Percentiles rank a stretch among this genome's conserved stretches.
Conservation (phyloP, 202 grass and related monocot species). For the Zoysia matrella region DNA sequence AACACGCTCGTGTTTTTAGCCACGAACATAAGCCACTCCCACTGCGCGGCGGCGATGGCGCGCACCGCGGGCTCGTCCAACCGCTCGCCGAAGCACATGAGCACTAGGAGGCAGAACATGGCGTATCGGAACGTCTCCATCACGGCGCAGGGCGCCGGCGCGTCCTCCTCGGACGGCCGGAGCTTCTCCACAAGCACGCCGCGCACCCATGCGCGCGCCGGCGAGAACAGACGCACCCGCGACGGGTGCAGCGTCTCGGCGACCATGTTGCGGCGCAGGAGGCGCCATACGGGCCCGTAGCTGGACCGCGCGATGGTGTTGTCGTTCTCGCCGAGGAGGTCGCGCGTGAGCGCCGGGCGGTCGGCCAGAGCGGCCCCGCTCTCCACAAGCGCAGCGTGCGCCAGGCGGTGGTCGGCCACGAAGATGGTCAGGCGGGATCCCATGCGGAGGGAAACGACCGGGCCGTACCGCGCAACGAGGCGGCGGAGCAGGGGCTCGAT, state of each 20-base stretch:
- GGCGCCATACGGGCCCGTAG: slow-evolving; percentile 55
- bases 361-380: slow-evolving; percentile 52
- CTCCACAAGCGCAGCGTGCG: slow-evolving; percentile 63
- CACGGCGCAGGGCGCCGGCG: neutral
- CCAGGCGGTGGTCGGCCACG: slow-evolving; percentile 59
- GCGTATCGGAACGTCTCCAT: slow-evolving; percentile 50
- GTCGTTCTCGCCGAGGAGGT: slow-evolving; percentile 32
- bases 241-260: slow-evolving; percentile 69
- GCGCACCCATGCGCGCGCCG: slow-evolving; percentile 54
- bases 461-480: slow-evolving; percentile 50
- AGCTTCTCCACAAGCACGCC: slow-evolving; percentile 51
- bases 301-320: slow-evolving; percentile 45
- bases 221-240: slow-evolving; percentile 43
- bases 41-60: slow-evolving; percentile 26
- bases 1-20: slow-evolving; percentile 24
- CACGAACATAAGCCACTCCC: slow-evolving; percentile 27
- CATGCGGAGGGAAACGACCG: slow-evolving; percentile 58
- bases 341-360: slow-evolving; percentile 24
- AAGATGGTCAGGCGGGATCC: slow-evolving; percentile 46
- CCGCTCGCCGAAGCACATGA: slow-evolving; percentile 77
- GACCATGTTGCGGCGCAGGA: slow-evolving; percentile 64
- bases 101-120: slow-evolving; percentile 67
- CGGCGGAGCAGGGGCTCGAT: slow-evolving; percentile 57
- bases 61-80: slow-evolving; percentile 51
- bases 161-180: neutral